phyloP scores from a whole-genome alignment of 2,329 filamentous ascomycete genomes.

The Elsinoe australis region DNA sequence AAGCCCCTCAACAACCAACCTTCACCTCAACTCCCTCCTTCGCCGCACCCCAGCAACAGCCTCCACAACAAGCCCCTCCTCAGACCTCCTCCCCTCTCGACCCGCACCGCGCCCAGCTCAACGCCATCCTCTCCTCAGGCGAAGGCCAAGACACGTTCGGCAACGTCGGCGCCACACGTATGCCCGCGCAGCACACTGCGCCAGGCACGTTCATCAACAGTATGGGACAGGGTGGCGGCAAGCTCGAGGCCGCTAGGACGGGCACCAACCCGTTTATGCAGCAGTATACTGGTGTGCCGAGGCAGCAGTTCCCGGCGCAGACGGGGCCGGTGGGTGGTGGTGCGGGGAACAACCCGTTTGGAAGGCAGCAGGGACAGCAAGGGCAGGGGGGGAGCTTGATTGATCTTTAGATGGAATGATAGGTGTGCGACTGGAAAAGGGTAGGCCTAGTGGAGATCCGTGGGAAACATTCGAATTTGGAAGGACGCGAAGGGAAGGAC shows the following conservation, averaged over 20 bases:
- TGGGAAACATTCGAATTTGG: no score
- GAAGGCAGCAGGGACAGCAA: constrained; percentile 39
- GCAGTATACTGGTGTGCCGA: constrained; percentile 65
- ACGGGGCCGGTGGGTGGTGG: constrained; percentile 44
- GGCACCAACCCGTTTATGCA: constrained; percentile 86
- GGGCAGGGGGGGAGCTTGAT: constrained; percentile 54
- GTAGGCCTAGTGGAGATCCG: no score
- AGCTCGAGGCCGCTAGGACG: constrained; percentile 59
- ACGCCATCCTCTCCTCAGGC: constrained; percentile 73
- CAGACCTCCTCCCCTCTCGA: constrained; percentile 36
- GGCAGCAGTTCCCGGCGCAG: constrained; percentile 31
- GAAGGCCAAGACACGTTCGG: constrained; percentile 97
- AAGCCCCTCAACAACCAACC: constrained; percentile 47
- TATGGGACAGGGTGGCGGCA: constrained; percentile 69
- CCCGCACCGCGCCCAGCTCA: constrained; percentile 64
- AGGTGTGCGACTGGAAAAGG: neutral
- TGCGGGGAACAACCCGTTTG: constrained; percentile 51
- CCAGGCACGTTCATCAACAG: constrained; percentile 96
- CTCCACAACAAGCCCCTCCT: neutral
- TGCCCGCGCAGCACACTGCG: constrained; percentile 91
- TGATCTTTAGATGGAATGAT: constrained; percentile 42
- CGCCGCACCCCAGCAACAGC: constrained; percentile 35
- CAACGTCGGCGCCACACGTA: constrained; percentile 91
- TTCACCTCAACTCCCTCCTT: constrained; percentile 45
- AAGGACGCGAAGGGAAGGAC: no score